phyloP scores from a whole-genome alignment of 2,329 filamentous ascomycete species.

The Aurifilum marmelostoma region DNA sequence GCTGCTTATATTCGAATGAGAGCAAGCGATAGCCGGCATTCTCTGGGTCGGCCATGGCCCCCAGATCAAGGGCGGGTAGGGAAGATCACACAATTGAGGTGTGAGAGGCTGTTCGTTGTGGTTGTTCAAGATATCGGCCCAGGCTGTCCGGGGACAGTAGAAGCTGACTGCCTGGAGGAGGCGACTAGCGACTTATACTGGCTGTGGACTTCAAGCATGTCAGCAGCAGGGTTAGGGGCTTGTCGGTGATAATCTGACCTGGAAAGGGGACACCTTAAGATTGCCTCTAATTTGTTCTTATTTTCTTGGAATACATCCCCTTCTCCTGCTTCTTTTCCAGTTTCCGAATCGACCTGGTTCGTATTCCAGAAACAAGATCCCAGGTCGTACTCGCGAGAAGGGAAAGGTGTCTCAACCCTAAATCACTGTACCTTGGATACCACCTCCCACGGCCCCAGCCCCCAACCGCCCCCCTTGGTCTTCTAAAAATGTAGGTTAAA shows the following conservation, averaged over 20 bases:
- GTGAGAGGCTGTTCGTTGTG: background rate
- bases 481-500: no score
- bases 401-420: background rate
- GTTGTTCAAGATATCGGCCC: background rate
- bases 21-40: conserved; percentile 25
- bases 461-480: background rate
- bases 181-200: no score
- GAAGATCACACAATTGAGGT: background rate
- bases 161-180: background rate
- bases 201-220: no score
- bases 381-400: background rate
- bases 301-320: background rate
- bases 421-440: background rate
- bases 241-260: background rate
- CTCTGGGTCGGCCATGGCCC: conserved; percentile 17
- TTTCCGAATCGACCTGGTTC: background rate
- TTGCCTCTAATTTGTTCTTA: background rate
- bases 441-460: background rate
- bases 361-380: background rate
- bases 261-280: background rate
- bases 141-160: background rate
- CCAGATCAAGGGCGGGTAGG: background rate
- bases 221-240: conserved; percentile 6
- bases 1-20: conserved; percentile 21
- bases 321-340: background rate